Evolutionary conservation across 306 rosid genomes (phyloP), one percentile per base, ranked within the genome.

Genomic region (Lagenaria siceraria): DNA sequence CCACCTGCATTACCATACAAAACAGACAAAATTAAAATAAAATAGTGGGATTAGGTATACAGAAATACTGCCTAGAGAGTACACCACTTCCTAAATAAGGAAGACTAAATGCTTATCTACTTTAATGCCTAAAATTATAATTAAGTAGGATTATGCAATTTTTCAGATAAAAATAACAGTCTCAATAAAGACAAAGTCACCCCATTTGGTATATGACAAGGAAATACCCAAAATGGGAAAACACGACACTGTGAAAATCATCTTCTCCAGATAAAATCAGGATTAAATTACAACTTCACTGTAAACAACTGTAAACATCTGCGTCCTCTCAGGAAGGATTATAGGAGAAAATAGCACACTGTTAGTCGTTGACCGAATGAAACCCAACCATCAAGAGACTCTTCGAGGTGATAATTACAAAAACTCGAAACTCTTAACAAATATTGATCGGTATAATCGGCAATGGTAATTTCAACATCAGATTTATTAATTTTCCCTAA

Each of bases 1-100:
- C 97, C 70, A 91, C 97, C 97, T 91, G 86, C 77, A 36, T 38
- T 27, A 52, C 42, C 48, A 82, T 54, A 74, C 12, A 27, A 82
- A 42, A 6, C 77, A 77, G 58, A 27, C 9, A 10, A 73, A 78
- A 51, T 0, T 8, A 12, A 14, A 1, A 13, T 4, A 18, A 24
- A 8, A n/a, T 6, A 49, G 11, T 17, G 54, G 29, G 9, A 19
- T 27, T 53, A 10, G 15, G 31, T 11, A 55, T 22, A 7, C n/a
- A 38, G 3, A 76, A 24, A 72, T 0, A 4, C 5, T 13, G 11
- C 22, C 12, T 12, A 24, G 22, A 43, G 6, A 46, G 36, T 43
- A 24, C 8, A 13, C 36, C n/a, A n/a, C n/a, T n/a, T 46, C 14
- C 0, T 21, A 33, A 69, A 25, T 22, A 43, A 22, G 36, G 21